Conservation (phyloP, 768 basidiomycete genomes). For the Pisolithus marmoratus region DNA sequence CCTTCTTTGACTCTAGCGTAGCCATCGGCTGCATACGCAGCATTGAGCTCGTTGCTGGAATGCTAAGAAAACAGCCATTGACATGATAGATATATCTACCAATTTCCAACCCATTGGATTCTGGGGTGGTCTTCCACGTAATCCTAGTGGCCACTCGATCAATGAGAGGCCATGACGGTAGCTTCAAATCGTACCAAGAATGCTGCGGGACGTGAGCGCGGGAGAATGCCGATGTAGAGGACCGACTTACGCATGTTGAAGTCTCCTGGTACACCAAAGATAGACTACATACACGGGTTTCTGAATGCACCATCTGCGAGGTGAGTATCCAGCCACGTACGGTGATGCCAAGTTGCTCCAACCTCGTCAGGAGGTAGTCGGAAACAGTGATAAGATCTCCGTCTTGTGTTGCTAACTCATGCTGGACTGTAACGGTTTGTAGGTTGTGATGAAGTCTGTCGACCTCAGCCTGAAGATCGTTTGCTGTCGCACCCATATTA, state of each 20-base stretch:
- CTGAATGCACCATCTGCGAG: background rate
- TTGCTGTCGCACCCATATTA: conserved; percentile 11
- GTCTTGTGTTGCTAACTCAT: conserved; percentile 22
- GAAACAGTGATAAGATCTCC: conserved; percentile 45
- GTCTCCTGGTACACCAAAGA: conserved; percentile 87
- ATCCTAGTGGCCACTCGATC: conserved; percentile 42
- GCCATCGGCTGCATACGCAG: conserved; percentile 88
- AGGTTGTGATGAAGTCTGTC: conserved; percentile 43
- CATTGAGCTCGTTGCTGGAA: conserved; percentile 75
- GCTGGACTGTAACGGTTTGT: conserved; percentile 30
- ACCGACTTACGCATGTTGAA: conserved; percentile 57
- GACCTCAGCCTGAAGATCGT: conserved; percentile 39
- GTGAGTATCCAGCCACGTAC: conserved; percentile 28
- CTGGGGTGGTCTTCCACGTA: conserved; percentile 72
- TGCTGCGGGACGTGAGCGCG: conserved; percentile 13
- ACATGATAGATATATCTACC: conserved; percentile 34
- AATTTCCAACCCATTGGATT: conserved; percentile 86
- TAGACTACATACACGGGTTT: conserved; percentile 37
- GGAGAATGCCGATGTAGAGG: background rate
- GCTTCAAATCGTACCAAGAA: conserved; percentile 19
- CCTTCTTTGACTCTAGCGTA: conserved; percentile 83
- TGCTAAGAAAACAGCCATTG: background rate
- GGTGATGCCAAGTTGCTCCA: conserved; percentile 60
- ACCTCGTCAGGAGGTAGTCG: conserved; percentile 55
- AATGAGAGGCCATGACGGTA: background rate